Base-by-base conservation (phyloP, 139 green algal species). In the Eudorina sp. region DNA sequence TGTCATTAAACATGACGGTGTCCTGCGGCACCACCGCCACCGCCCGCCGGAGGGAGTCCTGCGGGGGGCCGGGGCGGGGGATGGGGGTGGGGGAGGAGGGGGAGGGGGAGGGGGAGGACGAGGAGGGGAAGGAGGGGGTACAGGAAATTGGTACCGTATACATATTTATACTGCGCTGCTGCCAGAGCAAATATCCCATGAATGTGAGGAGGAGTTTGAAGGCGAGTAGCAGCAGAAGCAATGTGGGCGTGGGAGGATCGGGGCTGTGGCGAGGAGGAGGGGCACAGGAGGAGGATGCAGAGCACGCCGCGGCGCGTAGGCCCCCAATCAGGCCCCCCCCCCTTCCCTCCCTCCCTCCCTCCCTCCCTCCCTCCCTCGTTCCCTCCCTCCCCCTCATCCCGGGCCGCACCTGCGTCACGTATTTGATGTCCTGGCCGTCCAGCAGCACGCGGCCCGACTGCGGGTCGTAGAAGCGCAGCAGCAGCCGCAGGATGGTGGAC, bases 1-100 rank as follows among this genome's bases (percentile, higher is more conserved):
- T 97, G 89, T 98, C 95, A 90, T 98, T 98, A 92, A 98, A 97
- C 66, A 97, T 91, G 16, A 98, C 96, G 0, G 92, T 96, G 89
- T 98, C 96, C 90, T 98, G 96, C 2, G 96, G 93, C 79, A 94
- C 93, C 21, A 94, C 91, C 2, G 41, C 89, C 18, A 96, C 93
- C 31, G 88, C 78, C 0, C 72, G 76, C 2, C 93, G 90, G 64
- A 96, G 89, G 8, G 83, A 93, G 19, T 74, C 66, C 84, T 94
- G 91, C 55, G 72, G 4, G 55, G 2, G 25, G 16, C 3, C 21
- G 55, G 55, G 55, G 18, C 13, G 19, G 18, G 55, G 13, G 55
- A 66, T 5, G 62, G 29, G 7, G 62, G 31, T 41, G n/a, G 29
- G 29, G 16, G 73, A n/a, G 43, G 31, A 40, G 73, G 18, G 5